Evolutionary conservation across 1,284 basidiomycete genomes (phyloP).

Genomic region (Boletus smithii): DNA sequence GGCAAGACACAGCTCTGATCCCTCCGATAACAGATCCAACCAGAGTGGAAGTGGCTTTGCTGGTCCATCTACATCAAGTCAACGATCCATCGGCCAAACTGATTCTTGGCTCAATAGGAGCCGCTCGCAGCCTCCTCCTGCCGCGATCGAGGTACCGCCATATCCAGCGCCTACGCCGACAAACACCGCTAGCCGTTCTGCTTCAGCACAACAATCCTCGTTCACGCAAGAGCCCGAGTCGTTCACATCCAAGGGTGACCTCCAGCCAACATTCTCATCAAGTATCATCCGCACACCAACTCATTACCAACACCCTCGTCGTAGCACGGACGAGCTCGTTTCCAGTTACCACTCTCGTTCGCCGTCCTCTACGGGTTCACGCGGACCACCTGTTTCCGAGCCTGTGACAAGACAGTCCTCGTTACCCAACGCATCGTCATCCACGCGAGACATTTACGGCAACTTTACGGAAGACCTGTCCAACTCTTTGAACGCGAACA

Average conservation of each 20-base stretch:
- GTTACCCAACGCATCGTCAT: constrained; percentile 23
- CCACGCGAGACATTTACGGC: constrained; percentile 31
- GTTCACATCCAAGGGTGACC: constrained; percentile 47
- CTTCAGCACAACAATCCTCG: constrained; percentile 19
- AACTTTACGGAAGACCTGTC: constrained; percentile 53
- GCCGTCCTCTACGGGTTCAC: constrained; percentile 25
- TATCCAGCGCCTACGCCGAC: constrained; percentile 32
- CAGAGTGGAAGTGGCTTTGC: constrained; percentile 7
- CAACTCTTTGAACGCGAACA: constrained; percentile 46
- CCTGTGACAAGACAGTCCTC: constrained; percentile 29
- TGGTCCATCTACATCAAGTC: constrained; percentile 18
- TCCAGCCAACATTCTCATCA: constrained; percentile 63
- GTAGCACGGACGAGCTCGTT: constrained; percentile 19
- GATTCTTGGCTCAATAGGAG: constrained; percentile 18
- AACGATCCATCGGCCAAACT: constrained; percentile 15
- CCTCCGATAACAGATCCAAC: constrained; percentile 12
- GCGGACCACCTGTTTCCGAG: constrained; percentile 18
- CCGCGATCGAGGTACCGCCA: constrained; percentile 28
- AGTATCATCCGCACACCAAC: constrained; percentile 62
- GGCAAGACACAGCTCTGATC: constrained; percentile 28
- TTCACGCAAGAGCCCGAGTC: constrained; percentile 31
- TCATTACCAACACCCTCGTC: constrained; percentile 25
- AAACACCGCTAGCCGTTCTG: constrained; percentile 15
- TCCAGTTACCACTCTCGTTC: constrained; percentile 22
- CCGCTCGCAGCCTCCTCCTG: constrained; percentile 22